These are phyloP conservation scores for Ochromonas danica DNA, from an alignment of 108 stramenopile genomes.

Conservation along the genomic window DNA sequence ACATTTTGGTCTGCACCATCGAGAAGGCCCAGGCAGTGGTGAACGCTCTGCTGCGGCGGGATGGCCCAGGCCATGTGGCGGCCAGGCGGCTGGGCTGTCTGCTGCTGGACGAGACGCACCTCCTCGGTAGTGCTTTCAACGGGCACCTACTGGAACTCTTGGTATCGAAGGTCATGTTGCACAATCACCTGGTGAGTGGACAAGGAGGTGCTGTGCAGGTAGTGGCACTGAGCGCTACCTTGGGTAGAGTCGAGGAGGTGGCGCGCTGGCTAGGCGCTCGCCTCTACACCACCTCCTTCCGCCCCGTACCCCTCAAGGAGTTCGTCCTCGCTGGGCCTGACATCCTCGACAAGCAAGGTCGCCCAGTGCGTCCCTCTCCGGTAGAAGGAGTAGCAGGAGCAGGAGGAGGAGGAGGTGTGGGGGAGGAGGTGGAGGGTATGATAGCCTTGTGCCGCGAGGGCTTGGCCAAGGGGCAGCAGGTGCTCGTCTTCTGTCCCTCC, in stretches of 20 bases:
- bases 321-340: constrained; percentile 18
- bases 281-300: constrained; percentile 47
- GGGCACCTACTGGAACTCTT: constrained; percentile 47
- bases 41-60: constrained; percentile 39
- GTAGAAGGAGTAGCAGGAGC: no score
- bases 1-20: constrained; percentile 50
- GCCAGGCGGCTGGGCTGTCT: constrained; percentile 47
- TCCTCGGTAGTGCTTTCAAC: constrained; percentile 43
- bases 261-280: constrained; percentile 48
- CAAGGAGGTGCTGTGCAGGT: no score
- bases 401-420: no score
- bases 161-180: background rate
- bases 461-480: constrained; percentile 2
- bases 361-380: background rate
- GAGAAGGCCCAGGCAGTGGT: constrained; percentile 52
- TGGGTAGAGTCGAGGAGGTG: constrained; percentile 49
- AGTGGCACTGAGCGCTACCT: constrained; percentile 52
- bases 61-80: constrained; percentile 33
- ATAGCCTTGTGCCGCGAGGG: background rate
- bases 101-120: constrained; percentile 49
- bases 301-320: constrained; percentile 54
- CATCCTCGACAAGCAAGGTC: background rate
- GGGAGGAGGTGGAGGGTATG: background rate
- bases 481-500: constrained; percentile 27
- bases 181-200: background rate